A percentile compares a stretch with the other conserved stretches of the same genome.
Conservation (phyloP, 176 grass and related monocot species). For the Rhynchospora breviuscula region DNA sequence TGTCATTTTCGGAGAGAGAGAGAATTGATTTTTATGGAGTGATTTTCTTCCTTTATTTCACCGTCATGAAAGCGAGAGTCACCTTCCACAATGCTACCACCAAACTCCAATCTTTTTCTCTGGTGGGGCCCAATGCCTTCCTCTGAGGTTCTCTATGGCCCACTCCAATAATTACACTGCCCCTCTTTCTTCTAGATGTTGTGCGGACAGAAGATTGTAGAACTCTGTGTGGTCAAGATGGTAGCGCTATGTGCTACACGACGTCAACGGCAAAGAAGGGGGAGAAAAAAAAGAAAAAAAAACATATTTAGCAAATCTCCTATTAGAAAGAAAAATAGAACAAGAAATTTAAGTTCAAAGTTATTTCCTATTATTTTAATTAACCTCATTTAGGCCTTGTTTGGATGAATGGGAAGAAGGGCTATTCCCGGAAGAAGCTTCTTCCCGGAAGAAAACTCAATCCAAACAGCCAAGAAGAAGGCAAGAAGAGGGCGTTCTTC, state of each 20-base stretch:
- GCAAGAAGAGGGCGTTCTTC: no score
- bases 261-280: background rate
- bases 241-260: background rate
- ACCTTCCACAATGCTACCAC: constrained; percentile 38
- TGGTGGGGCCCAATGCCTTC: constrained; percentile 29
- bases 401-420: no score
- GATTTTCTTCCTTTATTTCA: constrained; percentile 42
- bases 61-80: constrained; percentile 65
- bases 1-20: background rate
- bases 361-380: no score
- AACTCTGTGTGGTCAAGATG: background rate
- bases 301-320: no score
- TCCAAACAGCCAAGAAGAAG: no score
- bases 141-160: constrained; percentile 38
- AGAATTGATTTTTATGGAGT: background rate
- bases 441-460: no score
- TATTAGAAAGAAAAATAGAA: no score
- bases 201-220: background rate
- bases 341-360: no score
- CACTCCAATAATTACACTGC: constrained; percentile 67
- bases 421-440: no score
- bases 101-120: constrained; percentile 49
- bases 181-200: constrained; percentile 11
- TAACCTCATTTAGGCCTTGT: no score
- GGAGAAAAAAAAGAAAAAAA: no score